Percentiles rank a stretch among this genome's conserved stretches.
Conservation (phyloP, 164 flowering plant genomes). For the Umbilicus rupestris region DNA sequence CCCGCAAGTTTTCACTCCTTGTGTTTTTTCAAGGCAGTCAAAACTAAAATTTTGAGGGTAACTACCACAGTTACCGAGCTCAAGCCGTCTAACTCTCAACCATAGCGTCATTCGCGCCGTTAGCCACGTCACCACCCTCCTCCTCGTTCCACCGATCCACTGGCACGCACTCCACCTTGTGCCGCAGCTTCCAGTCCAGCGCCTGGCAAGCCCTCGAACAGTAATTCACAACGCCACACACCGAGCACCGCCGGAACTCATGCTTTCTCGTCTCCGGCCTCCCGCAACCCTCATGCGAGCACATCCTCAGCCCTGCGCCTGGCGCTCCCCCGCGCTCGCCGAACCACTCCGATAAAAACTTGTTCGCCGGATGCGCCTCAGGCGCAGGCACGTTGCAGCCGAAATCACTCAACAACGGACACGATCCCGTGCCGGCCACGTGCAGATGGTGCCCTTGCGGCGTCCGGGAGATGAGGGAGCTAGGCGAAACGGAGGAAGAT, state of each 20-base stretch:
- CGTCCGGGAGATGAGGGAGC: neutral
- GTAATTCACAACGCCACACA: slow-evolving; percentile 5
- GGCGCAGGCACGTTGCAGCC: slow-evolving; percentile 7
- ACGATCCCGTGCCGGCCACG: neutral
- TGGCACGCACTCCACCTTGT: neutral
- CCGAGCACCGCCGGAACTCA: slow-evolving; percentile 7
- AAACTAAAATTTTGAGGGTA: neutral
- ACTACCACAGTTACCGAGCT: neutral
- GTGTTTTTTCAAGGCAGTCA: neutral
- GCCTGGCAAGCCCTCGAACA: slow-evolving; percentile 9
- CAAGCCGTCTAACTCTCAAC: neutral
- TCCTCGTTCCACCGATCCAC: neutral
- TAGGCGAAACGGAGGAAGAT: too few relatives aligned
- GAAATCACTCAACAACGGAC: slow-evolving; percentile 6
- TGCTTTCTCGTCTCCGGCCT: slow-evolving; percentile 7
- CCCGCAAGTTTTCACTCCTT: neutral
- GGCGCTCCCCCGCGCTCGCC: neutral
- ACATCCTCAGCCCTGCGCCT: slow-evolving; percentile 1
- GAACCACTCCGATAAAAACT: slow-evolving; percentile 7
- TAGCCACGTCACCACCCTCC: neutral
- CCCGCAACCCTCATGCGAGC: slow-evolving; percentile 3
- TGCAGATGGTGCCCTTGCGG: neutral
- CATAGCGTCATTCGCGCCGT: neutral
- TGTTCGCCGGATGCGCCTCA: slow-evolving; percentile 5
- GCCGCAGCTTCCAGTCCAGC: slow-evolving; percentile 6